Evolutionary conservation across 148 eudicot species (phyloP).

Genomic region (Nepenthes mirabilis): DNA sequence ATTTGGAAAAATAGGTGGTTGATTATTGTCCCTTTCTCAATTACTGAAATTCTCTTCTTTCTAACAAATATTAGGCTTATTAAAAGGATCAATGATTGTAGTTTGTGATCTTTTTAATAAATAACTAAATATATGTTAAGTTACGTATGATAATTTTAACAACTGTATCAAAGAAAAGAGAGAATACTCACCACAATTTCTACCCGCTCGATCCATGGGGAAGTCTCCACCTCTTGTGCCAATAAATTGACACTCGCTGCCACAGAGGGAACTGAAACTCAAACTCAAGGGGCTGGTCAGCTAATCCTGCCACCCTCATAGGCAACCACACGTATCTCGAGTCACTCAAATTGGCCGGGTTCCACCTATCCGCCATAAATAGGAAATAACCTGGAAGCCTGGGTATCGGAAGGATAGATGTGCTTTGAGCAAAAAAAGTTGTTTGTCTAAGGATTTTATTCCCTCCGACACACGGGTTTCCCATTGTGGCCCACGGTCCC

Average conservation of each 20-base stretch:
- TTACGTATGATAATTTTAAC: too few species aligned
- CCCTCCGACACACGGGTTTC: conserved; percentile 87
- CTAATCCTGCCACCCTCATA: conserved; percentile 57
- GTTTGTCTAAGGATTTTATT: conserved; percentile 51
- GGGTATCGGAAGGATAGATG: conserved; percentile 72
- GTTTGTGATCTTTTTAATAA: too few species aligned
- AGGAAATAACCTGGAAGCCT: conserved; percentile 58
- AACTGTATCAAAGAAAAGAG: too few species aligned
- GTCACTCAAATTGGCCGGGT: conserved; percentile 82
- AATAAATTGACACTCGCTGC: conserved; percentile 82
- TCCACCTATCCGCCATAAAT: conserved; percentile 97
- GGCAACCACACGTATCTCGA: conserved; percentile 97
- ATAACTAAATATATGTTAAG: too few species aligned
- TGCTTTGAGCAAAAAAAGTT: conserved; percentile 87
- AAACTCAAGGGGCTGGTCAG: conserved; percentile 70
- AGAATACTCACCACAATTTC: neutral
- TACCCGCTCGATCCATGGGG: conserved; percentile 41
- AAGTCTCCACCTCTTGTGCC: conserved; percentile 92
- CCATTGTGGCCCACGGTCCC: conserved; percentile 91
- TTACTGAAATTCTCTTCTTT: too few species aligned
- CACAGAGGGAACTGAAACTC: conserved; percentile 88
- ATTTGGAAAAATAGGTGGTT: too few species aligned
- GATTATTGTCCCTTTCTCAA: too few species aligned
- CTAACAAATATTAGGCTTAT: too few species aligned
- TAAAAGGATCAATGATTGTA: too few species aligned